Evolutionary conservation across 345 rosid species (phyloP), one percentile per base, ranked within the genome.

Genomic region (Gossypium bickii): DNA sequence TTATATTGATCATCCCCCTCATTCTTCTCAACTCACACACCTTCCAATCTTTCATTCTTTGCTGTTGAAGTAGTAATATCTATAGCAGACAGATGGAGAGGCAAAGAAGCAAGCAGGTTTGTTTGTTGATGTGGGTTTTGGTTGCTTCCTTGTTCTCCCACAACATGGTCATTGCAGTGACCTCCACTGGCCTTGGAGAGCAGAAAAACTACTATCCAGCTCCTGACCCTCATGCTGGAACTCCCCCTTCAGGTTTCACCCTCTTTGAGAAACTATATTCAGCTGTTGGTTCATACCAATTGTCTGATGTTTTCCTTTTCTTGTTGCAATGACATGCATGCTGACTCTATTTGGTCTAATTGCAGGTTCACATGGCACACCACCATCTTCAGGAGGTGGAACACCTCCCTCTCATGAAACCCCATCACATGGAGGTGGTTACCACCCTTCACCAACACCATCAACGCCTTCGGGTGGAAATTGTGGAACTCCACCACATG

Each of bases 121-220:
- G 82, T 60, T 12, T 82, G 62, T 41, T 72, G 70, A 18, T 83
- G 34, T 87, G 89, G 80, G 72, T 81, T 74, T 56, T 84, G 53
- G 78, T 81, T 49, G 83, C 78, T 76, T 86, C 69, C 55, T 84
- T 88, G 75, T 73, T 84, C 73, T 77, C 83, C 52, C 90, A 86
- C 64, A 83, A 80, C 82, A 75, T 84, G 73, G 79, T 72, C 29
- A 57, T 81, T 80, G 83, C 86, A 41, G 92, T 81, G 13, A 29
- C 75, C 66, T 80, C 89, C 71, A 67, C 51, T 20, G 58, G 81
- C 72, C 71, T 89, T 72, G 88, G 80, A 71, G 95, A 91, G 38
- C 67, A 84, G 15, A 89, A 91, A 88, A 91, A 80, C 80, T 90
- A 80, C 84, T 89, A 85, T 83, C 71, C 88, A 58, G 25, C 69